These are phyloP conservation scores for Erucastrum elatum DNA, from an alignment of 345 rosid genomes.

Conservation along the genomic window DNA sequence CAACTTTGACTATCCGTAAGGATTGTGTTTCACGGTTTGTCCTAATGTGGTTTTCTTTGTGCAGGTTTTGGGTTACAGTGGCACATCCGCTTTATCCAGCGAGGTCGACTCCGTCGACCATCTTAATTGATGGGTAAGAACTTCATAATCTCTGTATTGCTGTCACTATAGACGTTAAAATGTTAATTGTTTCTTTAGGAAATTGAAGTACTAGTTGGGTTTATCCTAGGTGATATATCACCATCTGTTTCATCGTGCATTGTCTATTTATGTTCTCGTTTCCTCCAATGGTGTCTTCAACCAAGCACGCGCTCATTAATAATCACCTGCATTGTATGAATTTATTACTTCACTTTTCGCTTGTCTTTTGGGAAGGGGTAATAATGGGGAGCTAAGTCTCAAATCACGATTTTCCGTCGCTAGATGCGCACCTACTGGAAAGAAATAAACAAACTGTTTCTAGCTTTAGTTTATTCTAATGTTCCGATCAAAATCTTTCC, in stretches of 20 bases:
- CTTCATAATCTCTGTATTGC: not conserved
- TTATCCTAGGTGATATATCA: not conserved
- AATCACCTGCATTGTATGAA: conserved; percentile 2
- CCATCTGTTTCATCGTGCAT: conserved; percentile 9
- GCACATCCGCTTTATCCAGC: conserved; percentile 70
- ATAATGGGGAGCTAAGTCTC: conserved; percentile 3
- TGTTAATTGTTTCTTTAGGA: not conserved
- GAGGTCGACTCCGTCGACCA: conserved; percentile 53
- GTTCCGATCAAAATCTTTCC: conserved; percentile 37
- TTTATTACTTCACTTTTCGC: conserved; percentile 5
- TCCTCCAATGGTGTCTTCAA: not conserved
- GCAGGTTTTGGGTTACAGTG: conserved; percentile 76
- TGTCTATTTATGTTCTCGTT: not conserved
- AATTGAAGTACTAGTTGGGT: conserved; percentile 5
- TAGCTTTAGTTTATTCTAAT: conserved; percentile 32
- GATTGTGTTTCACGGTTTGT: not conserved
- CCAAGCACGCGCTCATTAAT: not conserved
- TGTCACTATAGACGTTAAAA: conserved; percentile 8
- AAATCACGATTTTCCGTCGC: not conserved
- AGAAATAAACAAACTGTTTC: not conserved
- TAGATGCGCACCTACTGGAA: not conserved
- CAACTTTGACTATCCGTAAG: not conserved
- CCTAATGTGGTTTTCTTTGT: conserved; percentile 23
- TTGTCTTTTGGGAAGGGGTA: not conserved
- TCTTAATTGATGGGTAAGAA: conserved; percentile 82